These are phyloP conservation scores for Taphrina deformans DNA, from an alignment of 1,139 yeast genomes.

Conservation along the genomic window DNA sequence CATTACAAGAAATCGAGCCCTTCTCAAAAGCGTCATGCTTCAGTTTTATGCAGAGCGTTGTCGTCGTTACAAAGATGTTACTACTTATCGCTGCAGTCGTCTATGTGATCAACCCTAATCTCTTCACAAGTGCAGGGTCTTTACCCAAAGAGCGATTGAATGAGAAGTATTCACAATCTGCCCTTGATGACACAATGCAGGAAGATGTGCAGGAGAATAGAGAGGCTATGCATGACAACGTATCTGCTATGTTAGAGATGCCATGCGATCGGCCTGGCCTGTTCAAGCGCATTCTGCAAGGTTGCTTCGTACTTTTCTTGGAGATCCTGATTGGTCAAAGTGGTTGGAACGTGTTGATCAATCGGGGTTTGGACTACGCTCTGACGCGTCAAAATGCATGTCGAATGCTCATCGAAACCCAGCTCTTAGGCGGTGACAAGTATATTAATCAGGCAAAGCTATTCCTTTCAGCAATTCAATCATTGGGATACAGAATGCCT, in stretches of 20 bases:
- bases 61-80: background rate
- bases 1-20: background rate
- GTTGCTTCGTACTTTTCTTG: slow-evolving; percentile 6
- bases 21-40: background rate
- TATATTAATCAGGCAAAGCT: slow-evolving; percentile 37
- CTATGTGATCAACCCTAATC: slow-evolving; percentile 12
- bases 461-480: slow-evolving; percentile 29
- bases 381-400: slow-evolving; percentile 38
- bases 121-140: background rate
- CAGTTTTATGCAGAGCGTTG: background rate
- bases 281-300: slow-evolving; percentile 18
- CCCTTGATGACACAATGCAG: slow-evolving; percentile 3
- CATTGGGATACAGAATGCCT: slow-evolving; percentile 18
- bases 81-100: slow-evolving; percentile 1
- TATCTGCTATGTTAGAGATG: slow-evolving; percentile 18
- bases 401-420: slow-evolving; percentile 41
- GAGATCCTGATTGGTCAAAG: slow-evolving; percentile 13
- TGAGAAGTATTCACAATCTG: slow-evolving; percentile 4
- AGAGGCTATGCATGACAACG: slow-evolving; percentile 9
- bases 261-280: slow-evolving; percentile 17
- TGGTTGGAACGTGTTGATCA: slow-evolving; percentile 16
- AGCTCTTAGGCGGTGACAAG: slow-evolving; percentile 42
- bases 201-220: slow-evolving; percentile 23
- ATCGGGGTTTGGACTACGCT: slow-evolving; percentile 30
- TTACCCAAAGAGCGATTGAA: background rate